phyloP scores from a whole-genome alignment of 345 rosid genomes.

The Linum tenue region DNA sequence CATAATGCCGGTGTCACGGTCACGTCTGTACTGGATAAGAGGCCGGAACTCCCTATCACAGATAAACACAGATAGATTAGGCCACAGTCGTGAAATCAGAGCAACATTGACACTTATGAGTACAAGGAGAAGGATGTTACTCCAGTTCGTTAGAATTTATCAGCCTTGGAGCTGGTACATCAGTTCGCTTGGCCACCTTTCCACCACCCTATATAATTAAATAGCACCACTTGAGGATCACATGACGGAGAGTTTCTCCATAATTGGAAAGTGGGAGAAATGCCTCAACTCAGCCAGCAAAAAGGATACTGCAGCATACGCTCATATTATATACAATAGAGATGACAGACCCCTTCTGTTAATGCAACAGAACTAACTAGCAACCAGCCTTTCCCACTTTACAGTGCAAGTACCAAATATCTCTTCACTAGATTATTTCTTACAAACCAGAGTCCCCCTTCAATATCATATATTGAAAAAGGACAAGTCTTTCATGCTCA shows the following conservation, averaged over 20 bases:
- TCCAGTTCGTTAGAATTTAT: slow-evolving; percentile 84
- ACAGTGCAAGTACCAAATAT: no score
- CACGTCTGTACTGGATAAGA: slow-evolving; percentile 66
- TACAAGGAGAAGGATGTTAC: slow-evolving; percentile 34
- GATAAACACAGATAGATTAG: slow-evolving; percentile 1
- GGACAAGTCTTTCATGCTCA: background rate
- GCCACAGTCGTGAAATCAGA: background rate
- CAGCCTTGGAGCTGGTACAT: slow-evolving; percentile 67
- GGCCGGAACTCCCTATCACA: slow-evolving; percentile 77
- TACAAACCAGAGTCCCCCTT: background rate
- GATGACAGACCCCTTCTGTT: background rate
- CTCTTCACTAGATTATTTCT: background rate
- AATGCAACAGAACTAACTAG: no score
- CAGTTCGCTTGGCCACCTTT: slow-evolving; percentile 37
- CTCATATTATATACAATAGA: background rate
- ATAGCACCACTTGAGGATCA: background rate
- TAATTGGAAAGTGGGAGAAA: background rate
- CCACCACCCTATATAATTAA: slow-evolving; percentile 68
- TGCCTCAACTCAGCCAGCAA: background rate
- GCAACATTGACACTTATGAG: background rate
- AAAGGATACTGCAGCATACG: background rate
- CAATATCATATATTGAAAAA: background rate
- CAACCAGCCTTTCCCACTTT: no score
- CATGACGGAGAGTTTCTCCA: background rate
- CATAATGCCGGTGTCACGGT: slow-evolving; percentile 61